Conservation (phyloP, 495 filamentous ascomycete species). For the Trichoderma orchidacearum region DNA sequence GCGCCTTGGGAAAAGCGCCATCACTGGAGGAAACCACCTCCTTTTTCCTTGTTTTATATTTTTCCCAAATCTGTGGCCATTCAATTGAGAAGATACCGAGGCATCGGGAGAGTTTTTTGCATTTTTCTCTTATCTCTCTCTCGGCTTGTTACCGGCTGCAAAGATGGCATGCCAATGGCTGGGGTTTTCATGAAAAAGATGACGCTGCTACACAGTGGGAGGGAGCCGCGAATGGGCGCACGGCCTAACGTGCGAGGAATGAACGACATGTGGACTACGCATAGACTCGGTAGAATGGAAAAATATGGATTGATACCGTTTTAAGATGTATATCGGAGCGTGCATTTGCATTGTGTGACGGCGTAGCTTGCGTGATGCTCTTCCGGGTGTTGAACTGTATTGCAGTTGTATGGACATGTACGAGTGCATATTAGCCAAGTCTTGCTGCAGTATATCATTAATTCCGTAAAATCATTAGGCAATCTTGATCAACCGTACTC, state of each 20-base stretch:
- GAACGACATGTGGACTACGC: not conserved
- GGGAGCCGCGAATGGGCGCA: not conserved
- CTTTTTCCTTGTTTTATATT: slow-evolving; percentile 2
- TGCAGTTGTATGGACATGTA: too few species aligned
- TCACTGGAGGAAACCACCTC: not conserved
- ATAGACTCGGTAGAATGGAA: slow-evolving; percentile 4
- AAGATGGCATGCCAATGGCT: not conserved
- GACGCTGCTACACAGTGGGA: slow-evolving; percentile 5
- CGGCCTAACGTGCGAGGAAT: too few species aligned
- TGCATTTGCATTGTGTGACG: too few species aligned
- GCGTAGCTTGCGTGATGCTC: too few species aligned
- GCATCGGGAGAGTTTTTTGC: slow-evolving; percentile 11
- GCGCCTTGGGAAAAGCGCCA: not conserved
- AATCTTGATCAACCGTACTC: too few species aligned
- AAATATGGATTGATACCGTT: not conserved
- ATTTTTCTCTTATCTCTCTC: slow-evolving; percentile 16
- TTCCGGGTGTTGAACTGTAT: too few species aligned
- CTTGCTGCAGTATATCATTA: too few species aligned
- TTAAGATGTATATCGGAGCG: too few species aligned
- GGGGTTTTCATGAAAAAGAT: slow-evolving; percentile 14
- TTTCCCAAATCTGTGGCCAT: not conserved
- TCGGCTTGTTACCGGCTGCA: slow-evolving; percentile 14
- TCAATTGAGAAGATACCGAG: slow-evolving; percentile 4
- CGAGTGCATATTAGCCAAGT: too few species aligned
- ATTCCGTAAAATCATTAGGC: too few species aligned